Evolutionary conservation across 2,329 filamentous ascomycete species (phyloP).

Genomic region (Aulographum hederae): DNA sequence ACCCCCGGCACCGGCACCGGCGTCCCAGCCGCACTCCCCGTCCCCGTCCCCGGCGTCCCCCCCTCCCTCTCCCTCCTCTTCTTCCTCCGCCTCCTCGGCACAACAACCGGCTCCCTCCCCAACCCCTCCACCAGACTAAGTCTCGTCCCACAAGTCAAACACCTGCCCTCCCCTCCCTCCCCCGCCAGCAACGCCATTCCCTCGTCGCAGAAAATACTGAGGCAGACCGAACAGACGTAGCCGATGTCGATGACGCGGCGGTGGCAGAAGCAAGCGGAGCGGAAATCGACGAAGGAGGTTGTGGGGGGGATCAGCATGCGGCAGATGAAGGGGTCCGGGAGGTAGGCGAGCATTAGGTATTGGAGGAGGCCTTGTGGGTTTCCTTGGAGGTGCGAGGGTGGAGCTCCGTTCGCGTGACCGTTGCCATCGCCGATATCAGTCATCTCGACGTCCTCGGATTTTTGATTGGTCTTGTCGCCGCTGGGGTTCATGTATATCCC

Average conservation of each 20-base stretch:
- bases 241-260: conserved; percentile 77
- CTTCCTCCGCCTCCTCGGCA: conserved; percentile 6
- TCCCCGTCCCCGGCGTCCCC: neutral
- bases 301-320: conserved; percentile 58
- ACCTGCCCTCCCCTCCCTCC: conserved; percentile 2
- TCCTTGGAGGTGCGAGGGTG: neutral
- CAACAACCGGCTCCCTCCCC: conserved; percentile 2
- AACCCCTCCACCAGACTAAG: conserved; percentile 2
- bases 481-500: conserved; percentile 47
- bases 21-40: neutral
- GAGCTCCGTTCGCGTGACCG: conserved; percentile 24
- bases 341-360: conserved; percentile 86
- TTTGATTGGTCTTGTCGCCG: neutral
- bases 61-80: conserved; percentile 3
- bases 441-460: no score
- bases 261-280: conserved; percentile 97
- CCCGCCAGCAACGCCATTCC: no score
- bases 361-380: conserved; percentile 49
- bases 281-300: conserved; percentile 79
- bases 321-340: conserved; percentile 50
- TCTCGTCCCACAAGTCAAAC: conserved; percentile 4
- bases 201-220: conserved; percentile 39
- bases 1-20: no score
- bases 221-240: conserved; percentile 89
- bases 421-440: neutral